Percentiles rank a stretch among this genome's conserved stretches.
phyloP scores from a whole-genome alignment of 345 rosid genomes.

The Citrus mangshanensis region DNA sequence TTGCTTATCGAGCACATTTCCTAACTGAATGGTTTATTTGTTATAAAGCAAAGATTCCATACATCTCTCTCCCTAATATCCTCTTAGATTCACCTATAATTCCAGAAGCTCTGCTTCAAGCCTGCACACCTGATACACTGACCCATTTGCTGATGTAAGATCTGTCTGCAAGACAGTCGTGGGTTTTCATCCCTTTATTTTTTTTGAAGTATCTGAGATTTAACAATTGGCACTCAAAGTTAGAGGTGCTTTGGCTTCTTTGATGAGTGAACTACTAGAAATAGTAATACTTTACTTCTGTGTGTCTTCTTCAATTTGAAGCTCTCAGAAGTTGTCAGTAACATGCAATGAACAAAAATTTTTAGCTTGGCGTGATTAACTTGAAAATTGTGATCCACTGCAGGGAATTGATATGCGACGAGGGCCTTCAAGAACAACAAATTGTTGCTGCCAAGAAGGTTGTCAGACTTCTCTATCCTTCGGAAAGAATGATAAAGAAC shows the following conservation, averaged over 20 bases:
- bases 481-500: conserved; percentile 16
- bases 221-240: neutral
- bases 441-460: conserved; percentile 57
- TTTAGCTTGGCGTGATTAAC: neutral
- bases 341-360: neutral
- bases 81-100: conserved; percentile 65
- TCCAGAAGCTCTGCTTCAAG: conserved; percentile 81
- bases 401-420: conserved; percentile 59
- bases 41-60: conserved; percentile 79
- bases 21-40: conserved; percentile 72
- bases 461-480: conserved; percentile 51
- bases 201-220: neutral
- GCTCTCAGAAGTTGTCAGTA: neutral
- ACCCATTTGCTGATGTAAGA: conserved; percentile 58
- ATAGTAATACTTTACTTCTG: neutral
- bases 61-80: conserved; percentile 87
- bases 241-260: neutral
- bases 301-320: neutral
- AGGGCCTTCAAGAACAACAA: conserved; percentile 48
- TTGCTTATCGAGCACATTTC: conserved; percentile 80
- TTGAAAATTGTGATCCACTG: conserved; percentile 11
- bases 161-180: neutral
- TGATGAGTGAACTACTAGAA: neutral
- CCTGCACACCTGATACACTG: conserved; percentile 64
- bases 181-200: neutral